Conservation (phyloP, 139 green algal species). For the Micractinium sp. region DNA sequence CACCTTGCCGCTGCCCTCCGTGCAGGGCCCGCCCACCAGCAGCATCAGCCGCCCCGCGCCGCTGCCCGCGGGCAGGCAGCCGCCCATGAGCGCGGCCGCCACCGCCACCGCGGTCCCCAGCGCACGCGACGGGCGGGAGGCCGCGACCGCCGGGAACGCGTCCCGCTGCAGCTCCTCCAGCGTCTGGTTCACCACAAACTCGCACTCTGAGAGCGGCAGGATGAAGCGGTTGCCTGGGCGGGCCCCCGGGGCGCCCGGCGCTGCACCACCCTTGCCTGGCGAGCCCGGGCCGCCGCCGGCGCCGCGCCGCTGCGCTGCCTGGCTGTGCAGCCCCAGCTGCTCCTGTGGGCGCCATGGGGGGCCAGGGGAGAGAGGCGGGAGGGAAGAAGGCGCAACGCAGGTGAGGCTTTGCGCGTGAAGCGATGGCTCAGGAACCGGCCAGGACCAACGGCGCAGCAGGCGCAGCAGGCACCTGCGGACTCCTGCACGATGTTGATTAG, state of each 20-base stretch:
- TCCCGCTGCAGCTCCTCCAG: conserved; percentile 93
- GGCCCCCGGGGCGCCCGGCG: conserved; percentile 4
- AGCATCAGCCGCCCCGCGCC: conserved; percentile 86
- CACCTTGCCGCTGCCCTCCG: conserved; percentile 88
- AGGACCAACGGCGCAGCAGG: too few relatives aligned
- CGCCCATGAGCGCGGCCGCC: conserved; percentile 81
- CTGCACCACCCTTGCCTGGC: not conserved
- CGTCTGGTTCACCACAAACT: conserved; percentile 89
- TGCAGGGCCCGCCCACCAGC: conserved; percentile 93
- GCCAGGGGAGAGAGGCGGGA: not conserved
- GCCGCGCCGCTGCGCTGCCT: conserved; percentile 40
- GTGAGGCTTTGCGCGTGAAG: not conserved
- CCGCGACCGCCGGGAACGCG: conserved; percentile 79
- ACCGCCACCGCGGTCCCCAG: conserved; percentile 95
- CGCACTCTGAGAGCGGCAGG: conserved; percentile 88
- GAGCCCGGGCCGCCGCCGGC: conserved; percentile 10
- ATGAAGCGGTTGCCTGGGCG: conserved; percentile 65
- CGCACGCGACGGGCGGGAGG: conserved; percentile 81
- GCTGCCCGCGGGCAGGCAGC: conserved; percentile 74
- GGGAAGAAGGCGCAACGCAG: not conserved
- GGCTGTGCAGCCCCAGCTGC: conserved; percentile 79
- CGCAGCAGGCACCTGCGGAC: too few relatives aligned
- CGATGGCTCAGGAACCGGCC: too few relatives aligned
- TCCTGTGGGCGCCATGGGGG: conserved; percentile 47
- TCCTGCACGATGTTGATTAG: not conserved